Evolutionary conservation across 176 grass and related monocot species (phyloP).

Genomic region (Rhynchospora breviuscula): DNA sequence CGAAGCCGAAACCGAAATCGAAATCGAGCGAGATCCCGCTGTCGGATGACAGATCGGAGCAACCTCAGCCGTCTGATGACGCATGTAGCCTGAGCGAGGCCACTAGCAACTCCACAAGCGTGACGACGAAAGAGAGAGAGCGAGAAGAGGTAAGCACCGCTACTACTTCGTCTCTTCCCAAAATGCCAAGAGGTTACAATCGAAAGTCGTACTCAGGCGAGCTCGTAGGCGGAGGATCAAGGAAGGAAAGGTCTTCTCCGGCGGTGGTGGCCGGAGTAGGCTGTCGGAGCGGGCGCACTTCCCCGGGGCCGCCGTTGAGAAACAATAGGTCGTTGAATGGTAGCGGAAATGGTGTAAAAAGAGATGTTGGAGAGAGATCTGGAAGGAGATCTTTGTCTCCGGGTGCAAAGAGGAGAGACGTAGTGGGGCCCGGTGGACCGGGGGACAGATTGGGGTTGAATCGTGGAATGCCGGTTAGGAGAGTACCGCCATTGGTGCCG

Average conservation of each 20-base stretch:
- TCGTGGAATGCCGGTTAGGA: slow-evolving; percentile 29
- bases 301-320: slow-evolving; percentile 40
- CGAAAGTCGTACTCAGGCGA: slow-evolving; percentile 56
- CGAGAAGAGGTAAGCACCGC: slow-evolving; percentile 36
- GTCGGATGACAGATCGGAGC: slow-evolving; percentile 24
- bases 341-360: not conserved
- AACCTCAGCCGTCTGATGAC: slow-evolving; percentile 17
- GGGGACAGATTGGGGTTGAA: slow-evolving; percentile 27
- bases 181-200: slow-evolving; percentile 35
- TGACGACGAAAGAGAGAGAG: slow-evolving; percentile 34
- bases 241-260: slow-evolving; percentile 31
- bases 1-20: slow-evolving; percentile 25
- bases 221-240: slow-evolving; percentile 14
- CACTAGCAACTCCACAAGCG: slow-evolving; percentile 17
- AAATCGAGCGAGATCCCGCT: slow-evolving; percentile 19
- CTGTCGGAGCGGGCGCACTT: slow-evolving; percentile 48
- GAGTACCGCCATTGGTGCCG: slow-evolving; percentile 7
- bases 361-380: slow-evolving; percentile 50
- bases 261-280: slow-evolving; percentile 32
- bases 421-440: slow-evolving; percentile 9
- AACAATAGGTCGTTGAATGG: slow-evolving; percentile 14
- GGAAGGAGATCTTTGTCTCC: slow-evolving; percentile 57
- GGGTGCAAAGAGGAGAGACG: slow-evolving; percentile 31
- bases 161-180: slow-evolving; percentile 24
- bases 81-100: slow-evolving; percentile 20